Percentiles rank a stretch among this genome's conserved stretches.
These are phyloP conservation scores for Rhodamnia argentea DNA, from an alignment of 345 rosid genomes.

Conservation along the genomic window DNA sequence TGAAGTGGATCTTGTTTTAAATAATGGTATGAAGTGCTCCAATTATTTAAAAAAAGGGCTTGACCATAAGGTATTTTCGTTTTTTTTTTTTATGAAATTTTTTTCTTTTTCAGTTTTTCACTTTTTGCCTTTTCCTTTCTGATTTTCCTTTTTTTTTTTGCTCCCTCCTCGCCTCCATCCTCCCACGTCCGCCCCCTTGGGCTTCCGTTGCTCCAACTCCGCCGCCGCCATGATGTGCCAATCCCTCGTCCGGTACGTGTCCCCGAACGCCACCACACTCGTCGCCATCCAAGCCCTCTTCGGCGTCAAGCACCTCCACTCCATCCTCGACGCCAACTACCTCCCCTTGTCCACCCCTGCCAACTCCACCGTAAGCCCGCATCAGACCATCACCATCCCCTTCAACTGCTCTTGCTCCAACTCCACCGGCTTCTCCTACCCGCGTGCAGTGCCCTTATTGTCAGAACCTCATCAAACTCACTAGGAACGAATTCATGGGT, in stretches of 20 bases:
- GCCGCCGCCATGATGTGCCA: conserved; percentile 5
- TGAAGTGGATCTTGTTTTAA: no score
- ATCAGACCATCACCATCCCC: conserved; percentile 9
- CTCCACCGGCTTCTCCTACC: conserved; percentile 39
- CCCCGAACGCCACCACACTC: conserved; percentile 33
- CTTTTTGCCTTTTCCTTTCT: no score
- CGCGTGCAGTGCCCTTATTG: no score
- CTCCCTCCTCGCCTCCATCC: background rate
- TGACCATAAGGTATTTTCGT: no score
- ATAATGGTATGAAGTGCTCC: no score
- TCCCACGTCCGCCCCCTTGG: background rate
- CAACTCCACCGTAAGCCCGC: conserved; percentile 8
- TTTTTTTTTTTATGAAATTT: no score
- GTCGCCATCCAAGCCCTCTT: conserved; percentile 28
- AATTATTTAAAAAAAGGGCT: no score
- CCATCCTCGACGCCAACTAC: conserved; percentile 41
- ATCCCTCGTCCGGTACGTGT: conserved; percentile 36
- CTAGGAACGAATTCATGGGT: no score
- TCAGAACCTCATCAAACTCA: no score
- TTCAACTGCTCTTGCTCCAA: conserved; percentile 43
- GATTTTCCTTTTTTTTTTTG: background rate
- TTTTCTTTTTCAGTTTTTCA: no score
- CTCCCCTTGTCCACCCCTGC: conserved; percentile 17
- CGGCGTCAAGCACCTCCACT: conserved; percentile 17
- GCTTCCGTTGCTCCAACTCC: conserved; percentile 23